Conservation (phyloP, 106 monocot species). For the Agapanthus africanus region DNA sequence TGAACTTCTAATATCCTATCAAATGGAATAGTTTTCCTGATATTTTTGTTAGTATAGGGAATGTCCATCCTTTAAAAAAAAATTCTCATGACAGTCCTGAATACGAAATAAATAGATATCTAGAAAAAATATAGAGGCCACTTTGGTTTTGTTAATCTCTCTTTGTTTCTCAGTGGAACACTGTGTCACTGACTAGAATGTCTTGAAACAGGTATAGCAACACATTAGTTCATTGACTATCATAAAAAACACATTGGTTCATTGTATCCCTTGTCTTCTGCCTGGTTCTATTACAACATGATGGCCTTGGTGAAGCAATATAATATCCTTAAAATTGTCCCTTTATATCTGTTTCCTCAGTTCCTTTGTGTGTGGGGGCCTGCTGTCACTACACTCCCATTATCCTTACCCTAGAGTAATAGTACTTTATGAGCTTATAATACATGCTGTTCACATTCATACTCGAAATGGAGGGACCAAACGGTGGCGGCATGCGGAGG, state of each 20-base stretch:
- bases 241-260: too few relatives aligned
- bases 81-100: not conserved
- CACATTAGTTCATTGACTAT: too few relatives aligned
- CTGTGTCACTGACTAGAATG: not conserved
- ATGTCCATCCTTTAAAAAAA: too few relatives aligned
- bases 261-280: not conserved
- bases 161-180: not conserved
- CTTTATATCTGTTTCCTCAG: not conserved
- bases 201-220: not conserved
- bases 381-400: too few relatives aligned
- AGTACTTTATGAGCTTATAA: too few relatives aligned
- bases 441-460: too few relatives aligned
- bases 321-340: not conserved
- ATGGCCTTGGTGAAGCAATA: not conserved
- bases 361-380: not conserved
- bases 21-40: not conserved
- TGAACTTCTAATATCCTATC: not conserved
- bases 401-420: too few relatives aligned
- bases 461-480: too few relatives aligned
- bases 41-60: not conserved
- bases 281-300: not conserved
- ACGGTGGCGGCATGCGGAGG: too few relatives aligned
- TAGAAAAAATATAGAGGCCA: not conserved
- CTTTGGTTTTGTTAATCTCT: not conserved
- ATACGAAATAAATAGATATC: not conserved